Conservation (phyloP, 768 basidiomycete genomes). For the Tubosaeta brunneosetosa region DNA sequence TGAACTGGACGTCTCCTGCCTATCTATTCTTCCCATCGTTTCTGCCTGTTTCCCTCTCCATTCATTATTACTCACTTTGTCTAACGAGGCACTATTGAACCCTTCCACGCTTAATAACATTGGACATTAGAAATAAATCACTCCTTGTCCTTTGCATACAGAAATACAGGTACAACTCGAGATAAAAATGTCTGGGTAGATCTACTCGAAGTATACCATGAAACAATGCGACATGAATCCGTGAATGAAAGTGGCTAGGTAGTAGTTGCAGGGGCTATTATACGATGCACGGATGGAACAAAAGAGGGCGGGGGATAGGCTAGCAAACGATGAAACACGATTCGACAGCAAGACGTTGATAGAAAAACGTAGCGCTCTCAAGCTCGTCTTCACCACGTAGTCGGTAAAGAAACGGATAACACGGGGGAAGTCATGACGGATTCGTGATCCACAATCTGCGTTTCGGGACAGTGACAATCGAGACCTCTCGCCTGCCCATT, state of each 20-base stretch:
- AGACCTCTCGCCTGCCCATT: slow-evolving; percentile 76
- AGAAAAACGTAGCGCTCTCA: slow-evolving; percentile 4
- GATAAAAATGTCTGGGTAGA: slow-evolving; percentile 30
- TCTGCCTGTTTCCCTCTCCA: background rate
- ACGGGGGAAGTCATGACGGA: slow-evolving; percentile 38
- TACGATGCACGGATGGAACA: slow-evolving; percentile 18
- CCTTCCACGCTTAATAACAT: background rate
- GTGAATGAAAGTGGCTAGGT: slow-evolving; percentile 25
- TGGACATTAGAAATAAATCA: slow-evolving; percentile 31
- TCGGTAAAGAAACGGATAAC: slow-evolving; percentile 16
- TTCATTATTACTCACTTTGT: background rate
- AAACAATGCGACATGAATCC: slow-evolving; percentile 32
- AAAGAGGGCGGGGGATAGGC: background rate
- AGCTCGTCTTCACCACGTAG: slow-evolving; percentile 9
- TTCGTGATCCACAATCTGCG: slow-evolving; percentile 74
- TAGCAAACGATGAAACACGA: slow-evolving; percentile 14
- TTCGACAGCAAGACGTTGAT: slow-evolving; percentile 12
- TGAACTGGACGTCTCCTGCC: slow-evolving; percentile 7
- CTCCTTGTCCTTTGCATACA: slow-evolving; percentile 33
- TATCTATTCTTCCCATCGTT: slow-evolving; percentile 3
- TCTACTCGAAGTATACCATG: slow-evolving; percentile 35
- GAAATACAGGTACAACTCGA: slow-evolving; percentile 34
- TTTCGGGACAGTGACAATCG: slow-evolving; percentile 73
- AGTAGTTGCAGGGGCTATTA: slow-evolving; percentile 22
- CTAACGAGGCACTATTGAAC: background rate